Conservation (phyloP, 2,329 filamentous ascomycete genomes). For the Trichoderma breve region DNA sequence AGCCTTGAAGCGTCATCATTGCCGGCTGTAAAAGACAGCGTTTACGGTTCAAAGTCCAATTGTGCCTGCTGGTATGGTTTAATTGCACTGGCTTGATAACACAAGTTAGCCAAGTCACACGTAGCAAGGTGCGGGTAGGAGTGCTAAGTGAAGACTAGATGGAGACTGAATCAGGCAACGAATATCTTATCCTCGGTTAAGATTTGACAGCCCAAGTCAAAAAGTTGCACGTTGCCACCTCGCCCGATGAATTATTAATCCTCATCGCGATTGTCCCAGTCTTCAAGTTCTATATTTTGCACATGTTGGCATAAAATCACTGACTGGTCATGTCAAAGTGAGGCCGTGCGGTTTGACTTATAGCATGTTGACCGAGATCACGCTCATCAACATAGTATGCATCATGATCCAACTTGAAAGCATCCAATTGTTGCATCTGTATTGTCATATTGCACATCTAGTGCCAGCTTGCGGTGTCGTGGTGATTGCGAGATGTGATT, state of each 20-base stretch:
- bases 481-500: too few relatives aligned
- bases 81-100: not conserved
- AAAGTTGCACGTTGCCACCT: not conserved
- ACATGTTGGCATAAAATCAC: accelerated
- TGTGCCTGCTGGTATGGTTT: not conserved
- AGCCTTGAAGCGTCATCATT: not conserved
- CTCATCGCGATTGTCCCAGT: not conserved
- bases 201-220: not conserved
- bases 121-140: not conserved
- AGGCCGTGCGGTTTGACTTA: accelerated
- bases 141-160: not conserved
- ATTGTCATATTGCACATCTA: not conserved
- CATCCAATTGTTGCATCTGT: not conserved
- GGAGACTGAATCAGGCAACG: not conserved
- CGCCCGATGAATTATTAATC: not conserved
- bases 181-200: not conserved
- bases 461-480: too few relatives aligned
- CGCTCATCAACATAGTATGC: not conserved
- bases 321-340: not conserved
- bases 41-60: not conserved
- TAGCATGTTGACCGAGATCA: not conserved
- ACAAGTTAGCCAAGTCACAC: not conserved
- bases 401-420: not conserved
- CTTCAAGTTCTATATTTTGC: not conserved
- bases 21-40: not conserved